These are phyloP conservation scores for Caloboletus inedulis DNA, from an alignment of 1,284 basidiomycete genomes.

Conservation along the genomic window DNA sequence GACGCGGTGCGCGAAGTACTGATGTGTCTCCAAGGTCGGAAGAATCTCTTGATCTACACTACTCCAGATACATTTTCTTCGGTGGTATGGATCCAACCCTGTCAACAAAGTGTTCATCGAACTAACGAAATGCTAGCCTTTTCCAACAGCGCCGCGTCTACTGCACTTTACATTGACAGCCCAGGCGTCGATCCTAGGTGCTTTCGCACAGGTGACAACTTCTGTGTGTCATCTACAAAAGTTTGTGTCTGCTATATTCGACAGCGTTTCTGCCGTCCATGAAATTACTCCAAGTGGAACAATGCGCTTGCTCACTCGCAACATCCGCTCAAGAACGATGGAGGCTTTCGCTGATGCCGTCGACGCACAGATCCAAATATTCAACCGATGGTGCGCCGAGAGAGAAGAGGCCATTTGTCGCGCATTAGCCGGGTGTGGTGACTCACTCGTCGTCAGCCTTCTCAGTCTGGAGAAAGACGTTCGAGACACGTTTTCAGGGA, in stretches of 20 bases:
- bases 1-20: conserved; percentile 72
- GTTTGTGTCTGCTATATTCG: conserved; percentile 50
- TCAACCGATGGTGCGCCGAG: conserved; percentile 69
- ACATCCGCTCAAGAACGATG: conserved; percentile 51
- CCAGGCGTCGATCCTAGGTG: conserved; percentile 58
- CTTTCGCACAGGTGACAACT: conserved; percentile 55
- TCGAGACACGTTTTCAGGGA: conserved; percentile 51
- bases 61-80: conserved; percentile 38
- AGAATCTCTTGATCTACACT: conserved; percentile 55
- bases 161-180: conserved; percentile 62
- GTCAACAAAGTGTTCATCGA: neutral
- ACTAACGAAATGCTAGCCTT: conserved; percentile 40
- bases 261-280: conserved; percentile 24
- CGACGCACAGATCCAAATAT: conserved; percentile 51
- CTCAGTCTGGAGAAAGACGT: conserved; percentile 60
- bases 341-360: conserved; percentile 82
- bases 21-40: conserved; percentile 66
- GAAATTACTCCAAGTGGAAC: conserved; percentile 21
- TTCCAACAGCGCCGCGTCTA: conserved; percentile 53
- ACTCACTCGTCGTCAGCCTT: conserved; percentile 59
- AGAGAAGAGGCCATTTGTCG: conserved; percentile 64
- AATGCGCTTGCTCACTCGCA: conserved; percentile 21
- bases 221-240: conserved; percentile 57
- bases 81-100: conserved; percentile 20
- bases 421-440: conserved; percentile 45